phyloP scores from a whole-genome alignment of 1,284 basidiomycete genomes.

The Calocybe gambosa region DNA sequence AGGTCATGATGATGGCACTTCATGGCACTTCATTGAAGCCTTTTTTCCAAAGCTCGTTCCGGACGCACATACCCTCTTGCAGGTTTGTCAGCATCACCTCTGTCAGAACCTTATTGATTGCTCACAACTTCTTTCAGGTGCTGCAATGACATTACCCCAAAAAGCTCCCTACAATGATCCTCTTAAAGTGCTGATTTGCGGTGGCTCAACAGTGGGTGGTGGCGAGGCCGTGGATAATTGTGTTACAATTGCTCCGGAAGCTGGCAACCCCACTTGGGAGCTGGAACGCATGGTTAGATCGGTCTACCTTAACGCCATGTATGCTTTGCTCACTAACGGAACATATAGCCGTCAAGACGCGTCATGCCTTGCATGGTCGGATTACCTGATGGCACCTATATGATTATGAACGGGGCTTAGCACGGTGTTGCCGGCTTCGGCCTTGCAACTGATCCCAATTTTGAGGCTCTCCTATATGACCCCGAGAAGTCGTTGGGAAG shows the following conservation, averaged over 20 bases:
- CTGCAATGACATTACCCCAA: slow-evolving; percentile 65
- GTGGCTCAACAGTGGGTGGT: slow-evolving; percentile 58
- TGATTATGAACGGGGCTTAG: slow-evolving; percentile 65
- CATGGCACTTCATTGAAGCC: background rate
- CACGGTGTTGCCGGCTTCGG: slow-evolving; percentile 73
- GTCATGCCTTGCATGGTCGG: slow-evolving; percentile 71
- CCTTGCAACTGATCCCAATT: slow-evolving; percentile 57
- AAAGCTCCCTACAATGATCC: slow-evolving; percentile 65
- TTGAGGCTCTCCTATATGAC: slow-evolving; percentile 63
- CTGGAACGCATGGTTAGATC: slow-evolving; percentile 65
- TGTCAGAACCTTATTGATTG: background rate
- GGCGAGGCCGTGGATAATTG: slow-evolving; percentile 65
- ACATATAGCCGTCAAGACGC: slow-evolving; percentile 57
- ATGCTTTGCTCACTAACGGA: background rate
- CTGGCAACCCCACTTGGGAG: slow-evolving; percentile 49
- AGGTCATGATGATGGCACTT: background rate
- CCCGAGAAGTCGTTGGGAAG: slow-evolving; percentile 52
- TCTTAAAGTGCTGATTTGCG: slow-evolving; percentile 66
- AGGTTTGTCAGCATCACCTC: slow-evolving; percentile 23
- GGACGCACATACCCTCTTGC: slow-evolving; percentile 77
- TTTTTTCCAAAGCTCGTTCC: slow-evolving; percentile 36
- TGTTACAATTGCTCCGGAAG: slow-evolving; percentile 60
- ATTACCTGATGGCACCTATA: slow-evolving; percentile 67
- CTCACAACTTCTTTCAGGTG: slow-evolving; percentile 25
- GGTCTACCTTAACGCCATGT: background rate